phyloP scores from a whole-genome alignment of 139 green algal species.

The Coelastrella sp. region DNA sequence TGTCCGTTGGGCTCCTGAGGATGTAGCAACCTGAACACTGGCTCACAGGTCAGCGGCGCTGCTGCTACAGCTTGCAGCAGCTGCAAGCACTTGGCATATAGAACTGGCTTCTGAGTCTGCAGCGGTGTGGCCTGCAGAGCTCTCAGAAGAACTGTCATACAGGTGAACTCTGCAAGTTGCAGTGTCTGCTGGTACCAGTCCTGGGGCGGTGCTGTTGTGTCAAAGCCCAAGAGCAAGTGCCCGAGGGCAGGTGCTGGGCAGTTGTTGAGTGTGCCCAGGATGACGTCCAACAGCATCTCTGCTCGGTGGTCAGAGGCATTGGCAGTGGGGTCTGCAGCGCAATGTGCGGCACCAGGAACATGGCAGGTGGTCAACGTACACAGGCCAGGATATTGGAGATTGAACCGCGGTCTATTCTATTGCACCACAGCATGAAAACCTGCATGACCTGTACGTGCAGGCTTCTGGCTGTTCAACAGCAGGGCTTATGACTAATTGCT shows the following conservation, averaged over 20 bases:
- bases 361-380: not conserved
- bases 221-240: conserved; percentile 88
- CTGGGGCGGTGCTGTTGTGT: conserved; percentile 49
- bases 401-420: not conserved
- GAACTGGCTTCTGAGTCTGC: conserved; percentile 32
- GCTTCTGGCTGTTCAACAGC: not conserved
- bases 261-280: conserved; percentile 45
- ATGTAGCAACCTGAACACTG: conserved; percentile 27
- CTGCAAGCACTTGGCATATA: conserved; percentile 77
- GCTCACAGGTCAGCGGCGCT: conserved; percentile 32
- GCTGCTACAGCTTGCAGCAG: conserved; percentile 69
- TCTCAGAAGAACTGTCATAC: conserved; percentile 15
- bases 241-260: conserved; percentile 69
- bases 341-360: not conserved
- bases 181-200: conserved; percentile 40
- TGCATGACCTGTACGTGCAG: no score
- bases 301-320: conserved; percentile 23
- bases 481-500: not conserved
- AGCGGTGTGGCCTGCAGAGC: conserved; percentile 48
- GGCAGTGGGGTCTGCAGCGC: not conserved
- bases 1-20: not conserved
- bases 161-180: conserved; percentile 1
- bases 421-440: not conserved
- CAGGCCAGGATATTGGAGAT: not conserved
- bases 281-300: conserved; percentile 39